Percentiles rank a stretch among this genome's conserved stretches.
These are phyloP conservation scores for Oryza brachyantha DNA, from an alignment of 176 grass and related monocot genomes.

Conservation along the genomic window DNA sequence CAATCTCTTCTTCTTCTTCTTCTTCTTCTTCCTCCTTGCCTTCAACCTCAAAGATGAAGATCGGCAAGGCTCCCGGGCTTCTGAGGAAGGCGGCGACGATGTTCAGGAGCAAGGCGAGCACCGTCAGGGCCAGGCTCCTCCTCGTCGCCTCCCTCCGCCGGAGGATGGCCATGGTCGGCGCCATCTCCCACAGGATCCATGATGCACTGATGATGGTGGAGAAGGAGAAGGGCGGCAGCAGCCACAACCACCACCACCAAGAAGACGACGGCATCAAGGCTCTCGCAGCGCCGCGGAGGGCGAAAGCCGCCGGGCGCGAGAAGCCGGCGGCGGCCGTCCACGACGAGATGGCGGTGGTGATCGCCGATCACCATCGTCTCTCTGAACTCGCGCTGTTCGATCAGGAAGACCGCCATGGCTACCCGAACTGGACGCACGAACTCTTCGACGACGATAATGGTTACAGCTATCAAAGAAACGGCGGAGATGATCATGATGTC, in stretches of 20 bases:
- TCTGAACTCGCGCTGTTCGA: slow-evolving; percentile 22
- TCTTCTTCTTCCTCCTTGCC: neutral
- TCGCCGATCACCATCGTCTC: slow-evolving; percentile 6
- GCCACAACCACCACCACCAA: neutral
- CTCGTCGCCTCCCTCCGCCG: slow-evolving; percentile 48
- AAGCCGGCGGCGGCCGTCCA: neutral
- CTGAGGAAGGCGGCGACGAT: slow-evolving; percentile 60
- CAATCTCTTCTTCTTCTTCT: neutral
- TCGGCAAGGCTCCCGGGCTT: slow-evolving; percentile 50
- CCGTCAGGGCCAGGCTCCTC: slow-evolving; percentile 48
- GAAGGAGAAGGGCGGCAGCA: slow-evolving; percentile 1
- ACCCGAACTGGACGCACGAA: slow-evolving; percentile 42
- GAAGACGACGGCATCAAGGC: too few relatives aligned
- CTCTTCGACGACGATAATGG: slow-evolving; percentile 36
- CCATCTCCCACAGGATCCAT: slow-evolving; percentile 63
- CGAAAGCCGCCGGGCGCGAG: neutral
- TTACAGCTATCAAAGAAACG: neutral
- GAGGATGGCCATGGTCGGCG: slow-evolving; percentile 30
- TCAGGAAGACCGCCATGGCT: slow-evolving; percentile 3
- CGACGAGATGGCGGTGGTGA: neutral
- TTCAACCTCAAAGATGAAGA: slow-evolving; percentile 41
- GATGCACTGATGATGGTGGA: slow-evolving; percentile 39
- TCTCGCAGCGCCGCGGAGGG: slow-evolving; percentile 25
- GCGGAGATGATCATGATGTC: slow-evolving; percentile 26
- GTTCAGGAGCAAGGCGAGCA: slow-evolving; percentile 53